Evolutionary conservation across 768 basidiomycete genomes (phyloP).

Genomic region (Trametes sanguinea): DNA sequence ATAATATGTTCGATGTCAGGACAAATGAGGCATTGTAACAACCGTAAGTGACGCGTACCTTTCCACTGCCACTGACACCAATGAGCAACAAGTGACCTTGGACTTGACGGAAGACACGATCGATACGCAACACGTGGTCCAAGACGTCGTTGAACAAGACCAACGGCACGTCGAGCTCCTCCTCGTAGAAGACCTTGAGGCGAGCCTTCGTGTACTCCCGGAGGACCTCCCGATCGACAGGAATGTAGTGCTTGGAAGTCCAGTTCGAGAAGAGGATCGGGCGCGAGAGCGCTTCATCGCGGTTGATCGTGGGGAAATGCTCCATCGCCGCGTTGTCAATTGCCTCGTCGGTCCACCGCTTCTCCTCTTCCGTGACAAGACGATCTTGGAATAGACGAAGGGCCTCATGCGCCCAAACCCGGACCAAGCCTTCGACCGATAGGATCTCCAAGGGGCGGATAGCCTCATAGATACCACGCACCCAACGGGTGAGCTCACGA

Average conservation of each 20-base stretch:
- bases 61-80: slow-evolving; percentile 97
- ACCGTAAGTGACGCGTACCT: slow-evolving; percentile 51
- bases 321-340: slow-evolving; percentile 82
- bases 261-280: slow-evolving; percentile 99
- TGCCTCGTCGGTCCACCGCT: slow-evolving; percentile 91
- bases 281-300: slow-evolving; percentile 79
- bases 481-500: slow-evolving; percentile 97
- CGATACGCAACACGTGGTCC: slow-evolving; percentile 96
- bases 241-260: slow-evolving; percentile 96
- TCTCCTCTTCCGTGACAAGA: slow-evolving; percentile 90
- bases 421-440: slow-evolving; percentile 91
- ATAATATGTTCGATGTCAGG: neutral
- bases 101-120: slow-evolving; percentile 97
- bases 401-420: slow-evolving; percentile 98
- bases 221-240: slow-evolving; percentile 90
- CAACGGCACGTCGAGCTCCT: slow-evolving; percentile 95
- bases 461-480: slow-evolving; percentile 95
- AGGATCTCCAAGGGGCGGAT: slow-evolving; percentile 93
- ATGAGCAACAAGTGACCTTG: slow-evolving; percentile 97
- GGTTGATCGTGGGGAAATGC: slow-evolving; percentile 92
- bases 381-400: slow-evolving; percentile 97
- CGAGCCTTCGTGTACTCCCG: slow-evolving; percentile 97
- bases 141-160: slow-evolving; percentile 98
- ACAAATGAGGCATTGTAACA: too few species aligned
- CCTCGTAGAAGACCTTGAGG: slow-evolving; percentile 97